Base-by-base conservation (phyloP, 1,139 yeast species). In the Candida sp. region DNA sequence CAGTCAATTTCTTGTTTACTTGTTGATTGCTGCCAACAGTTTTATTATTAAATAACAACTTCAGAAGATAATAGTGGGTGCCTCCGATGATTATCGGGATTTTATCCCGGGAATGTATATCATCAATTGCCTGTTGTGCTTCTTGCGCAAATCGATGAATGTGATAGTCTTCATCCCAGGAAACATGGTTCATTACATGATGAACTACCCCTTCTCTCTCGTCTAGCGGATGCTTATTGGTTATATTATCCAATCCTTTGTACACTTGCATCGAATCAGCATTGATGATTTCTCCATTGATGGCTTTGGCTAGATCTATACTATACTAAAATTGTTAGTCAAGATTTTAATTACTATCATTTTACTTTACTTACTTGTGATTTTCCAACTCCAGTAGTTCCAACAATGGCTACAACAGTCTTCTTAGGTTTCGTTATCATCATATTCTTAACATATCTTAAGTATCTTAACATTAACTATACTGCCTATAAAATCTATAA, bases 201-300 rank as follows among this genome's bases (percentile, higher is more conserved):
- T 93, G 99, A 0, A 81, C 74, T 0, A 93, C 60, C 0, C 87
- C 90, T 4, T 75, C 71, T 34, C 97, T 70, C 52, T 93, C 97
- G 0, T 67, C 70, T 1, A 84, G 46, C 0, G 99, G 98, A 55
- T 91, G 98, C 56, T 93, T 93, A 59, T 95, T 95, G 33, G 99
- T 89, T 50, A 93, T 88, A 25, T 80, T 79, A 21, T 87, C 90
- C 2, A 83, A 66, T 1, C 80, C 83, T 34, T 71, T 65, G 61
- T 93, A 93, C 64, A 93, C 87, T 64, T 95, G 99, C 97, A 93
- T 91, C 3, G 98, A 89, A 61, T 93, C 99, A 0, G 96, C 96
- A 64, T 93, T 93, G 54, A 93, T 87, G 53, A 93, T 77, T 61
- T 95, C 98, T 21, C 99, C 99, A 60, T 84, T 78, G 45, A 87